Conservation (phyloP, 352 stramenopile species). For the Globisporangium heterothallicum region DNA sequence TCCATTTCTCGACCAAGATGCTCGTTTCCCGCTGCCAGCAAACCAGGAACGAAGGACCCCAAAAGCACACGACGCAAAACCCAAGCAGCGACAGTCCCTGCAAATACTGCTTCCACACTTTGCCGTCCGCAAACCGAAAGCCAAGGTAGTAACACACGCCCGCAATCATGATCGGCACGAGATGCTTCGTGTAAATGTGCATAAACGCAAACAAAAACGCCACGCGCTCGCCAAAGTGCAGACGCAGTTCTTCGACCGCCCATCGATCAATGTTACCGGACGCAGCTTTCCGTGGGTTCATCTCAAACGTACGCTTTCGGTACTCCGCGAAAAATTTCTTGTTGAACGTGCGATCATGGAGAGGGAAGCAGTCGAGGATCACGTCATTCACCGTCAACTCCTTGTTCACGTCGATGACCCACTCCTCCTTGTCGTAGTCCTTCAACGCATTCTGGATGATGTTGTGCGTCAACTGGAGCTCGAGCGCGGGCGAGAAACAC, state of each 20-base stretch:
- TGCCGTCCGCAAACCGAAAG: slow-evolving; percentile 53
- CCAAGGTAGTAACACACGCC: slow-evolving; percentile 74
- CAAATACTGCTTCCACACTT: slow-evolving; percentile 71
- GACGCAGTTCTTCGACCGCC: slow-evolving; percentile 79
- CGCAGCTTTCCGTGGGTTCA: slow-evolving; percentile 59
- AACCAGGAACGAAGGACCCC: slow-evolving; percentile 76
- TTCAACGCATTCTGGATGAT: slow-evolving; percentile 85
- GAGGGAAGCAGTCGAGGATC: slow-evolving; percentile 74
- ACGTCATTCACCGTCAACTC: slow-evolving; percentile 73
- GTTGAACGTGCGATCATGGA: slow-evolving; percentile 85
- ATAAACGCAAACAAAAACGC: slow-evolving; percentile 88
- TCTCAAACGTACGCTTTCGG: slow-evolving; percentile 73
- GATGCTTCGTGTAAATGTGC: slow-evolving; percentile 87
- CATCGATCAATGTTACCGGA: slow-evolving; percentile 78
- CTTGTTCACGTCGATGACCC: slow-evolving; percentile 83
- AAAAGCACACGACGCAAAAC: slow-evolving; percentile 73
- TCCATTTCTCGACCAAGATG: slow-evolving; percentile 86
- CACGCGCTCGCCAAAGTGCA: slow-evolving; percentile 87
- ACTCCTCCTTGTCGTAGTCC: slow-evolving; percentile 87
- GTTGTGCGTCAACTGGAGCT: slow-evolving; percentile 85
- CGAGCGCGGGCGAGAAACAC: slow-evolving; percentile 80
- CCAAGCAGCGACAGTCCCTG: slow-evolving; percentile 62
- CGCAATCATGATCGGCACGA: slow-evolving; percentile 59
- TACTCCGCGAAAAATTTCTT: slow-evolving; percentile 86
- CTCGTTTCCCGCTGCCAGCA: slow-evolving; percentile 86